Base-by-base conservation (phyloP, 768 basidiomycete genomes). In the Phylloporus sp. region DNA sequence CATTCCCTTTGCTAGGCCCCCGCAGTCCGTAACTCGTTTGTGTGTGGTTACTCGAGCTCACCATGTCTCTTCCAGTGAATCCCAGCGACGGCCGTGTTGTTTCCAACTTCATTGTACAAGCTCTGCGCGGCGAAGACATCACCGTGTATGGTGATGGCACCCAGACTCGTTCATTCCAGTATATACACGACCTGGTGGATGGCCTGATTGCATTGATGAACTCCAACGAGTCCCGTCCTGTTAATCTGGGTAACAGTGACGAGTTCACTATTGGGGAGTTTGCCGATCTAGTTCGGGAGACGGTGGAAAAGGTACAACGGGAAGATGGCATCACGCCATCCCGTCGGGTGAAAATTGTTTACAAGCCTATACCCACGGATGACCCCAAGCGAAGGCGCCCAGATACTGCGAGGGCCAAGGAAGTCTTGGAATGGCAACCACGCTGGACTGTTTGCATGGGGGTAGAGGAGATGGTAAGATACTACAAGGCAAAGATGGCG, bases 61-160 rank as follows among this genome's bases (percentile, higher is more conserved):
- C 63, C 59, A 47, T 64, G 23, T 1, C 5, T 23, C 20, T 28
- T 47, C 33, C 42, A 90, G 87, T 96, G 94, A 96, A 96, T 72
- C 91, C 94, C 7, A 80, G 81, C 62, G 96, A 98, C 62, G 96
- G 96, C 13, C 90, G 96, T 48, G 94, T 99, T 55, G 96, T 99
- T 22, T 95, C 92, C 62, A 99, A 99, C 73, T 99, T 99, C 69
- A 95, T 96, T 64, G 89, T 98, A 42, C 94, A 97, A 60, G 96
- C 96, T 14, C 81, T 99, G 44, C 88, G 85, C 59, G 94, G 92
- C 40, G 86, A 98, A 69, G 90, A 97, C 69, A 86, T 99, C 78
- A 97, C 94, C 38, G 91, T 97, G 36, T 95, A 94, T 63, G 91
- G 93, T 42, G 92, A 97, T 63, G 92, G 92, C 55, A 81, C 70